Evolutionary conservation across 306 rosid genomes (phyloP), one percentile per base, ranked within the genome.

Genomic region (Sophora flavescens): DNA sequence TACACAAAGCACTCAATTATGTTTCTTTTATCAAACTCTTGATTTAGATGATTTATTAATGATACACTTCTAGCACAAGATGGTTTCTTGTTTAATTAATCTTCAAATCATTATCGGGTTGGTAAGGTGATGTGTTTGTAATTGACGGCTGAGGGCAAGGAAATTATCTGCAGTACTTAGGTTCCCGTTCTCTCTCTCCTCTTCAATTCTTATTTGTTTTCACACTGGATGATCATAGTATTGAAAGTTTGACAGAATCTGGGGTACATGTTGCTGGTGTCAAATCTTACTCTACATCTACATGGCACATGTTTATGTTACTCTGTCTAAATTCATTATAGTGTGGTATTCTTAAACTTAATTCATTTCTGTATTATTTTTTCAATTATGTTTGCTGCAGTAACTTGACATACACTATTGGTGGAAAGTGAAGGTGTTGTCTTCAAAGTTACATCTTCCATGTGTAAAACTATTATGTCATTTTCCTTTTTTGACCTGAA

Each of bases 401-500:
- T n/a, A 26, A 68, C 53, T 59, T 41, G 14, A 39, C 14, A 9
- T 48, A 51, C 28, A 41, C 18, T 62, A 26, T 48, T 51, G 47
- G 48, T 60, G 44, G 47, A n/a, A 15, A 11, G 32, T 50, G 16
- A 16, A 56, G 44, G 59, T 63, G 38, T 74, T 77, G 7, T 42
- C 44, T 68, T 35, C 51, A 9, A 50, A 48, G 63, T 45, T 47
- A 1, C 70, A 58, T 58, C n/a, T 30, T 5, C 5, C 71, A 58
- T 60, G 50, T 35, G 48, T 3, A 4, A 36, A 59, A 14, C 5
- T 18, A 14, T 30, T 14, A 22, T 78, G 45, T 22, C 56, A 47
- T 61, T 78, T 59, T 38, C 50, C 11, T 44, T 44, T 44, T 44
- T 44, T 9, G 76, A 42, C 65, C 38, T 61, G 36, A 70, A 28